phyloP scores from a whole-genome alignment of 129 eudicot species.

The Tagetes erecta region DNA sequence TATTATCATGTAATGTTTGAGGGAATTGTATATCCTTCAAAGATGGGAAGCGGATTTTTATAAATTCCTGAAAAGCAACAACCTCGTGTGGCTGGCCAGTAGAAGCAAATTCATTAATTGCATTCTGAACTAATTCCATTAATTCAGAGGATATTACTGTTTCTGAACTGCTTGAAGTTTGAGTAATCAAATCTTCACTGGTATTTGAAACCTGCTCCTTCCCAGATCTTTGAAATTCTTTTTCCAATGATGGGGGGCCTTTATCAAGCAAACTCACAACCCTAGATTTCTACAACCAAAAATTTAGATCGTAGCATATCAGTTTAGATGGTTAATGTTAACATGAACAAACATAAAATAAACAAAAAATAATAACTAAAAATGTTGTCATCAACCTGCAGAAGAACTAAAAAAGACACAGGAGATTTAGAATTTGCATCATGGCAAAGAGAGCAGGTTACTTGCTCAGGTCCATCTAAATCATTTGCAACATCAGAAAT shows the following conservation, averaged over 20 bases:
- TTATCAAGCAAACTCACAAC: slow-evolving; percentile 71
- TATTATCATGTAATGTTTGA: slow-evolving; percentile 35
- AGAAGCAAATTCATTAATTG: slow-evolving; percentile 64
- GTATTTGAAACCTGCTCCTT: slow-evolving; percentile 44
- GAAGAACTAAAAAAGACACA: slow-evolving; percentile 75
- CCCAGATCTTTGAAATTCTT: slow-evolving; percentile 48
- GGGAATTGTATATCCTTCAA: slow-evolving; percentile 54
- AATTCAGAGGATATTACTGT: slow-evolving; percentile 50
- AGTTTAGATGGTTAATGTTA: neutral
- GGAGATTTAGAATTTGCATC: slow-evolving; percentile 75
- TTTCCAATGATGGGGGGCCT: slow-evolving; percentile 87
- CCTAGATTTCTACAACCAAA: slow-evolving; percentile 79
- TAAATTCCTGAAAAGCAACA: slow-evolving; percentile 61
- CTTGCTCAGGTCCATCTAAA: slow-evolving; percentile 50
- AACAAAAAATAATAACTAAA: neutral
- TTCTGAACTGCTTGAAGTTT: slow-evolving; percentile 49
- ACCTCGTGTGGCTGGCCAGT: slow-evolving; percentile 74
- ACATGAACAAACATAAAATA: neutral
- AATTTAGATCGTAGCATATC: slow-evolving; percentile 10
- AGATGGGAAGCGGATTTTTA: slow-evolving; percentile 55
- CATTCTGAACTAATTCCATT: slow-evolving; percentile 58
- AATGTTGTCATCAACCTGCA: slow-evolving; percentile 59
- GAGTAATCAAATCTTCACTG: slow-evolving; percentile 24
- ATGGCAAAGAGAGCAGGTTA: slow-evolving; percentile 88
- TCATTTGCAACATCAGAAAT: slow-evolving; percentile 41